phyloP scores from a whole-genome alignment of 2,329 filamentous ascomycete species.

The Aureobasidium pullulans region DNA sequence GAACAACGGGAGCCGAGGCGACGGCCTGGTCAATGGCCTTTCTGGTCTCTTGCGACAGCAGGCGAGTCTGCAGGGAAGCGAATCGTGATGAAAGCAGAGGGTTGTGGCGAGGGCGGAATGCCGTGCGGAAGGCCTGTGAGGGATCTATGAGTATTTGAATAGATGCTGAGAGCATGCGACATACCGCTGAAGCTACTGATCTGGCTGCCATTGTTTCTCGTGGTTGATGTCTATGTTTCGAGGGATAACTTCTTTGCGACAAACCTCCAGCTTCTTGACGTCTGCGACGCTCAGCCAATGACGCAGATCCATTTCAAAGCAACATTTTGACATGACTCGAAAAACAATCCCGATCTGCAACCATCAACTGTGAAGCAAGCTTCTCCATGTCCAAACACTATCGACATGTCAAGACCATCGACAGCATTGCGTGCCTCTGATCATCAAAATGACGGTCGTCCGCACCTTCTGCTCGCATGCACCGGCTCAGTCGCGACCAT shows the following conservation, averaged over 20 bases:
- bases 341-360: background rate
- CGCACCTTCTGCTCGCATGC: constrained; percentile 58
- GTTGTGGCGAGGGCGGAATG: constrained; percentile 35
- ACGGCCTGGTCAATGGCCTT: constrained; percentile 87
- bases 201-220: constrained; percentile 13
- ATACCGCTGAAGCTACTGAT: constrained; percentile 15
- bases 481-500: constrained; percentile 80
- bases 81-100: constrained; percentile 36
- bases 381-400: background rate
- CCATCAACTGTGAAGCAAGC: background rate
- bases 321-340: background rate
- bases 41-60: constrained; percentile 72
- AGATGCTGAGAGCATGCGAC: background rate
- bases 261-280: background rate
- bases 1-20: constrained; percentile 77
- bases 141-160: background rate
- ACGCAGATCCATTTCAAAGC: constrained; percentile 13
- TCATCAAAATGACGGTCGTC: constrained; percentile 43
- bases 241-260: background rate
- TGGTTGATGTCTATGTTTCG: background rate
- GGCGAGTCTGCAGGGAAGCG: constrained; percentile 48
- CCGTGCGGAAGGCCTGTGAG: constrained; percentile 39
- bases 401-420: constrained; percentile 2
- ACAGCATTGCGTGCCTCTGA: constrained; percentile 27
- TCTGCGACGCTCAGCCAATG: constrained; percentile 4